A percentile compares a stretch with the other conserved stretches of the same genome.
phyloP scores from a whole-genome alignment of 257 asterid species.

The Ehretia macrophylla region DNA sequence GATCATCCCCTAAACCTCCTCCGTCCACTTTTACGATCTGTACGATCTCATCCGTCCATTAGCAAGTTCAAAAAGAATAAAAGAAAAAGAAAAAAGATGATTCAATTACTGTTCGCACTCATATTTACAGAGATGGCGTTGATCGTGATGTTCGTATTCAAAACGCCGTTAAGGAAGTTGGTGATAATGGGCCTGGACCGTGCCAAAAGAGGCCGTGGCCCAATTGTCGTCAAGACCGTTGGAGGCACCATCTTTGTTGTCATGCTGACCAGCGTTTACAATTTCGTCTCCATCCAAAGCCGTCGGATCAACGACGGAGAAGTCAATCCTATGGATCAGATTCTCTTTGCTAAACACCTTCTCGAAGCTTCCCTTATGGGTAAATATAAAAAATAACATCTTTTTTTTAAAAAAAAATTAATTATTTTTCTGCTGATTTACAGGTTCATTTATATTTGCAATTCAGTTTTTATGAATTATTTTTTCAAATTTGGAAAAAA shows the following conservation, averaged over 20 bases:
- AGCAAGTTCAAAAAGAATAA: neutral
- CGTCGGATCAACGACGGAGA: slow-evolving; percentile 71
- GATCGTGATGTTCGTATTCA: slow-evolving; percentile 77
- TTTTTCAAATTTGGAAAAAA: too few species aligned
- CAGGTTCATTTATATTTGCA: too few species aligned
- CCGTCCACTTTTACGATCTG: neutral
- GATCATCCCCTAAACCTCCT: neutral
- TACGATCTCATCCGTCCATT: neutral
- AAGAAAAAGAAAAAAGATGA: slow-evolving; percentile 27
- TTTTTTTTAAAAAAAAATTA: neutral
- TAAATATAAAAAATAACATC: slow-evolving; percentile 8
- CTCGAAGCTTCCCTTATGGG: slow-evolving; percentile 97
- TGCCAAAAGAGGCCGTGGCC: slow-evolving; percentile 77
- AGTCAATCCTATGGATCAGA: slow-evolving; percentile 77
- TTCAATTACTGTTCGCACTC: slow-evolving; percentile 52
- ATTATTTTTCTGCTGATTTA: neutral
- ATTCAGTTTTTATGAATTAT: too few species aligned
- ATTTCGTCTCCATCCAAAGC: slow-evolving; percentile 47
- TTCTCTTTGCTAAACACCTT: slow-evolving; percentile 54
- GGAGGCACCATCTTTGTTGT: slow-evolving; percentile 51
- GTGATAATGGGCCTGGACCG: slow-evolving; percentile 79
- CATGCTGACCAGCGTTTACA: slow-evolving; percentile 62
- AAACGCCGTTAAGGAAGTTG: slow-evolving; percentile 79
- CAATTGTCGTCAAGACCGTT: slow-evolving; percentile 62
- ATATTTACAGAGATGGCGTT: slow-evolving; percentile 65